Percentiles rank a stretch among this genome's conserved stretches.
Conservation (phyloP, 1,284 basidiomycete genomes). For the Microbotryum lychnidis-dioicae region DNA sequence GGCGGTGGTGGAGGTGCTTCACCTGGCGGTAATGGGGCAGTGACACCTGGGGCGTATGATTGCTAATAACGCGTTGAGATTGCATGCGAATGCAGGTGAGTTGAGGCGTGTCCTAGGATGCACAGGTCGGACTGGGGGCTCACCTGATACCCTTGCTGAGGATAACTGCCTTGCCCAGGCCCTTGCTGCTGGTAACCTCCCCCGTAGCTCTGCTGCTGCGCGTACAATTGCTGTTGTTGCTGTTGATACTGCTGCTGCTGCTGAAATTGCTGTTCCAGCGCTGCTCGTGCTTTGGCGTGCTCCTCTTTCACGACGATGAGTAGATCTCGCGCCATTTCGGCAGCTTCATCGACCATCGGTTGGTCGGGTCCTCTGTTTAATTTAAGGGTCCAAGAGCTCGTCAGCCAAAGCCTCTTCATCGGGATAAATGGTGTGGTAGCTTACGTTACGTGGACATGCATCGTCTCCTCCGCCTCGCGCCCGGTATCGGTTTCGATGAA, state of each 20-base stretch:
- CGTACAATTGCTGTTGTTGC: neutral
- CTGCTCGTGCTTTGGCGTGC: slow-evolving; percentile 60
- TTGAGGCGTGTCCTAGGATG: too few relatives aligned
- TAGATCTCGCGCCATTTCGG: slow-evolving; percentile 79
- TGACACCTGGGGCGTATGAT: slow-evolving; percentile 26
- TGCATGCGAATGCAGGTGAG: neutral
- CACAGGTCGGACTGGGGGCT: neutral
- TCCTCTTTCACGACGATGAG: slow-evolving; percentile 75
- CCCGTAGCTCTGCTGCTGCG: slow-evolving; percentile 1
- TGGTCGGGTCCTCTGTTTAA: slow-evolving; percentile 71
- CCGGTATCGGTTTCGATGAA: slow-evolving; percentile 93
- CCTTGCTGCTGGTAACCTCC: slow-evolving; percentile 1
- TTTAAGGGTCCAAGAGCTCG: neutral
- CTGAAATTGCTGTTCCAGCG: slow-evolving; percentile 17
- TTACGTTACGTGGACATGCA: slow-evolving; percentile 90
- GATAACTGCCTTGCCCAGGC: neutral
- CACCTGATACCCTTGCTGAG: slow-evolving; percentile 20
- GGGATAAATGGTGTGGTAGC: slow-evolving; percentile 17
- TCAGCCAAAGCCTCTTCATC: neutral
- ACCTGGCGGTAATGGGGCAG: slow-evolving; percentile 27
- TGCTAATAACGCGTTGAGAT: slow-evolving; percentile 1
- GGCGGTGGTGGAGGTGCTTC: slow-evolving; percentile 25
- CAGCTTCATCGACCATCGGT: slow-evolving; percentile 73
- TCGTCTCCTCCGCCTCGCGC: slow-evolving; percentile 78
- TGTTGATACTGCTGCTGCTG: slow-evolving; percentile 12